Evolutionary conservation across 306 rosid genomes (phyloP).

Genomic region (Ochetophila trinervis): DNA sequence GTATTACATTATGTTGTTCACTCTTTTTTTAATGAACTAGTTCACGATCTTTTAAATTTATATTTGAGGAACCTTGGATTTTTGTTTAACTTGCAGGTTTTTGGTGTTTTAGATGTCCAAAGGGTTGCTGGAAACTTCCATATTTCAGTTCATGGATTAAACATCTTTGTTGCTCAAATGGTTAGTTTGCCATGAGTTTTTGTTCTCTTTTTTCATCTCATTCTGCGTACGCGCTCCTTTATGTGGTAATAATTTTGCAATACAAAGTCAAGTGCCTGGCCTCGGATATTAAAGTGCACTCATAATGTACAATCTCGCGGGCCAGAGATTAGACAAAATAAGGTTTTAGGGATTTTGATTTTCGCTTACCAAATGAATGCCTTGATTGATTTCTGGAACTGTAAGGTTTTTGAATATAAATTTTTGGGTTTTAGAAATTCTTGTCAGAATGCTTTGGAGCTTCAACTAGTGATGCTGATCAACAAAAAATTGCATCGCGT

Average conservation of each 20-base stretch:
- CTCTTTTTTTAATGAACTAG: background rate
- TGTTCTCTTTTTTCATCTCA: background rate
- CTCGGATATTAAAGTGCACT: background rate
- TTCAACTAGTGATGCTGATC: background rate
- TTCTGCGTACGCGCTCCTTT: background rate
- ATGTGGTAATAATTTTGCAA: background rate
- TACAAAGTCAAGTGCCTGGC: background rate
- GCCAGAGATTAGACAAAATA: background rate
- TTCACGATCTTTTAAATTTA: background rate
- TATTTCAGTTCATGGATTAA: slow-evolving; percentile 84
- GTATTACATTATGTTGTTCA: slow-evolving; percentile 39
- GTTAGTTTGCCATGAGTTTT: slow-evolving; percentile 31
- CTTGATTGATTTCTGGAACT: background rate
- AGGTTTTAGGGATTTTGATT: slow-evolving; percentile 7
- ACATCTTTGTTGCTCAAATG: slow-evolving; percentile 91
- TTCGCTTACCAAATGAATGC: background rate
- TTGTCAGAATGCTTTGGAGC: background rate
- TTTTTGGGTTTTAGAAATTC: background rate
- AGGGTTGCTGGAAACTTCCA: slow-evolving; percentile 97
- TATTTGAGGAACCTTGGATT: background rate
- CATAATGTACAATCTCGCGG: background rate
- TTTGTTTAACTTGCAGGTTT: slow-evolving; percentile 58
- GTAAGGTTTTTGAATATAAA: background rate
- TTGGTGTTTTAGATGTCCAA: slow-evolving; percentile 91
- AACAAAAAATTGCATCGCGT: background rate